Evolutionary conservation across 441 rosid species (phyloP), one percentile per base, ranked within the genome.

Genomic region (Gossypium davidsonii): DNA sequence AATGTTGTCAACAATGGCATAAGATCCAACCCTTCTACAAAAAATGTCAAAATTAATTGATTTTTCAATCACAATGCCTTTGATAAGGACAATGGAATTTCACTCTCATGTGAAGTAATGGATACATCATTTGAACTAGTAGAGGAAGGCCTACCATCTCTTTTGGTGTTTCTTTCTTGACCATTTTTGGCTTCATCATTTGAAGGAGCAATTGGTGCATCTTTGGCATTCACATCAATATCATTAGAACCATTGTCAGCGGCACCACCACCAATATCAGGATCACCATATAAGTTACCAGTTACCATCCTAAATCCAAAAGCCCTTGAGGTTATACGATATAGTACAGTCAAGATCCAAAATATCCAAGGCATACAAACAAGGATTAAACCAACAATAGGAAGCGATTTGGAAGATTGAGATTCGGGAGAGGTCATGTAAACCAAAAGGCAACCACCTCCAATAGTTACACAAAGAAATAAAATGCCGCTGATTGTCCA

Each of bases 361-460:
- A 93, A 93, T 25, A 85, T 34, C 98, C 97, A 91, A 14, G 97
- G 98, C 14, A 93, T 79, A 81, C 91, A 87, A 49, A 90, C 88
- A 6, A 91, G 85, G 81, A 78, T 6, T 20, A 89, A 82, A 55
- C 98, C 98, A 5, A 80, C 79, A 53, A 82, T 59, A 28, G 87
- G 84, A 21, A 88, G 84, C 91, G 89, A 87, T 17, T 73, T 8
- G 0, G 79, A 39, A 18, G 85, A 57, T 20, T 73, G 60, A 14
- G 85, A 71, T 8, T 78, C 83, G 28, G 97, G 96, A 34, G 82
- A 79, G 39, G 46, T 48, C 68, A 84, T 65, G 79, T 87, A 89
- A 76, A 44, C 76, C 25, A 80, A 10, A 7, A 88, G 86, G 80
- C 83, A 81, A 68, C 83, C 80, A 0, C 88, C 89, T 12, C 92